Evolutionary conservation across 495 filamentous ascomycete genomes (phyloP).

Genomic region (Penicillium maclennaniae): DNA sequence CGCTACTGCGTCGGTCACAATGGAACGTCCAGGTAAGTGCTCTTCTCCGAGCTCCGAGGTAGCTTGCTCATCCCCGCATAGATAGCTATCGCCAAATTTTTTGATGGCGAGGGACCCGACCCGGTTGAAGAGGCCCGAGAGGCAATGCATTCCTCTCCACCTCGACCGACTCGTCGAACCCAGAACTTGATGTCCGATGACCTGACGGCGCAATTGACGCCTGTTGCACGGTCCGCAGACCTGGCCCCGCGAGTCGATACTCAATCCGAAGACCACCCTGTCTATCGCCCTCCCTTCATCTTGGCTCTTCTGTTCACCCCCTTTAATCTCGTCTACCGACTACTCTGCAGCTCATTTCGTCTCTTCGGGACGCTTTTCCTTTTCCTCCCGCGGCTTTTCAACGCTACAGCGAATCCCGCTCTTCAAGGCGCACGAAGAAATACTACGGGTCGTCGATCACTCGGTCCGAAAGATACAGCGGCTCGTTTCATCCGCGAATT

Average conservation of each 20-base stretch:
- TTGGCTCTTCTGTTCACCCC: constrained; percentile 76
- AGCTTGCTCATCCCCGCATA: constrained; percentile 32
- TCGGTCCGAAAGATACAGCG: constrained; percentile 82
- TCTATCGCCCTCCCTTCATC: constrained; percentile 66
- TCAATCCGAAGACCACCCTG: constrained; percentile 58
- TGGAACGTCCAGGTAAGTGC: constrained; percentile 87
- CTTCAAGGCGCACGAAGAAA: constrained; percentile 52
- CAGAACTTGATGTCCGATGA: constrained; percentile 59
- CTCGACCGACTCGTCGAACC: constrained; percentile 51
- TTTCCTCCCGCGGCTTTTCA: constrained; percentile 72
- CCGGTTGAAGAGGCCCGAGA: constrained; percentile 72
- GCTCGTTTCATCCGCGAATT: constrained; percentile 87
- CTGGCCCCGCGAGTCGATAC: constrained; percentile 79
- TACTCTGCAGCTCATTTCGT: constrained; percentile 58
- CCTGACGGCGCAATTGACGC: constrained; percentile 43
- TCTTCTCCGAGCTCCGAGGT: background rate
- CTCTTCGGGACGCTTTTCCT: constrained; percentile 73
- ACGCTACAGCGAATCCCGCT: constrained; percentile 45
- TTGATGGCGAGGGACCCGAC: constrained; percentile 88
- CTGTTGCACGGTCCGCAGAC: constrained; percentile 27
- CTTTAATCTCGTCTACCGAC: constrained; percentile 69
- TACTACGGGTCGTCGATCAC: constrained; percentile 63
- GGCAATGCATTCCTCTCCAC: constrained; percentile 53
- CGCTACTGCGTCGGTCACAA: constrained; percentile 76
- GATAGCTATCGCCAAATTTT: constrained; percentile 96